Evolutionary conservation across 2,329 filamentous ascomycete genomes (phyloP), one percentile per base, ranked within the genome.

Genomic region (Cladosporium sp.): DNA sequence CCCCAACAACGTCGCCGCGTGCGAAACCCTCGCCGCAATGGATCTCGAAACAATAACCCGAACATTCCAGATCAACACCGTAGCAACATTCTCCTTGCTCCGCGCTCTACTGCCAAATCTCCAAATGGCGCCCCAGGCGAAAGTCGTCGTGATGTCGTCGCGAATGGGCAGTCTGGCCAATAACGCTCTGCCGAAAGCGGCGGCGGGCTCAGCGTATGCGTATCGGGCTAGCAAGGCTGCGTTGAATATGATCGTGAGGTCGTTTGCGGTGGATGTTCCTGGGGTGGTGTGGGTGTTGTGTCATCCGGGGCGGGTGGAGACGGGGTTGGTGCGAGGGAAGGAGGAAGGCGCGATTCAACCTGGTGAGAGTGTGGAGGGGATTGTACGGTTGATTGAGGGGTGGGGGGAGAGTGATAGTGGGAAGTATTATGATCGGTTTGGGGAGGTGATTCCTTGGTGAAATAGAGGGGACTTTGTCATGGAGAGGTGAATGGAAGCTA

Each of bases 221-320:
- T 84, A 83, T 69, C 73, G 81, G 10, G 80, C 81, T 4, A 79
- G 77, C 51, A 83, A 84, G 69, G 81, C 81, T 3, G 82, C 79
- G 28, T 70, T 82, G 41, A 83, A 83, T 67, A 78, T 80, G 6
- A 75, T 84, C 8, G 75, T 83, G 1, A 77, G 78, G 70, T 80
- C 77, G 52, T 78, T 83, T 38, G 76, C 74, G 34, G 72, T 81
- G 10, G 81, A 83, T 74, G 76, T 82, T 15, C 77, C 78, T 0
- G 78, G 79, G 5, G 77, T 81, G 1, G 68, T 69, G 1, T 83
- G 81, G 64, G 71, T 80, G 59, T 66, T 82, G 34, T 70, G 81
- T 70, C 81, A 83, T 74, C 80, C 81, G 0, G 81, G 81, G 10
- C 68, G 81, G 2, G 81, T 83, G 24, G 80, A 83, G 72, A 82